Evolutionary conservation across 2,329 filamentous ascomycete genomes (phyloP).

Genomic region (Penicillium carneum): DNA sequence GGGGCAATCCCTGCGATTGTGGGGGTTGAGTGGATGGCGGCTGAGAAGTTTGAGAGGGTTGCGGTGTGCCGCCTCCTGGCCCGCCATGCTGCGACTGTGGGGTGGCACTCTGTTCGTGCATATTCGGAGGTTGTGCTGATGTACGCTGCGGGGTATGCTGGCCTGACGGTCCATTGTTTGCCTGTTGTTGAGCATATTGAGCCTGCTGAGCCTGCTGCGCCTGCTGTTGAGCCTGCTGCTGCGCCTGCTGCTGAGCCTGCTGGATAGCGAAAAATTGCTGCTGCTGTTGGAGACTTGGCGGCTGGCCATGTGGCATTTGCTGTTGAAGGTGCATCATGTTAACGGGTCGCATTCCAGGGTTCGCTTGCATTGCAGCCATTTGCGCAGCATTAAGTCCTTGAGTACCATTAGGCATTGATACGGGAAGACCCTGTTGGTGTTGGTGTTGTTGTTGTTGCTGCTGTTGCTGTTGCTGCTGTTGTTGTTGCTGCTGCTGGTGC

Average conservation of each 20-base stretch:
- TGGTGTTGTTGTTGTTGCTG: constrained; percentile 23
- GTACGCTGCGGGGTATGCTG: constrained; percentile 50
- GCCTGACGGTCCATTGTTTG: constrained; percentile 34
- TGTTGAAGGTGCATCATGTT: constrained; percentile 53
- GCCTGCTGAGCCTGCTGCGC: constrained; percentile 40
- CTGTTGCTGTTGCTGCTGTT: constrained; percentile 45
- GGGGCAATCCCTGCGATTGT: constrained; percentile 45
- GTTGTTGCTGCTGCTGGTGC: constrained; percentile 43
- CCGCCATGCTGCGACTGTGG: constrained; percentile 55
- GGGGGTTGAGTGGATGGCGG: constrained; percentile 47
- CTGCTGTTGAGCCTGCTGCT: constrained; percentile 32
- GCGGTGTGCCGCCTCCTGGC: constrained; percentile 49
- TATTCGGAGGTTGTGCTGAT: constrained; percentile 52
- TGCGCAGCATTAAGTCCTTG: constrained; percentile 53
- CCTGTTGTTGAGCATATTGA: constrained; percentile 33
- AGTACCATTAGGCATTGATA: constrained; percentile 52
- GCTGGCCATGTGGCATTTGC: constrained; percentile 51
- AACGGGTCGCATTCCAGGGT: constrained; percentile 51
- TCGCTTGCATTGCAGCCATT: constrained; percentile 53
- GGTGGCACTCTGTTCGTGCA: constrained; percentile 53
- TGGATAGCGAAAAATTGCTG: constrained; percentile 51
- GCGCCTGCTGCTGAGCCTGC: constrained; percentile 48
- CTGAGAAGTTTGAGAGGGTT: constrained; percentile 43
- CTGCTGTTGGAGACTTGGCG: constrained; percentile 55
- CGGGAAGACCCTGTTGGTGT: constrained; percentile 48